Base-by-base conservation (phyloP, 2,329 filamentous ascomycete genomes). In the Aspergillus sergii region DNA sequence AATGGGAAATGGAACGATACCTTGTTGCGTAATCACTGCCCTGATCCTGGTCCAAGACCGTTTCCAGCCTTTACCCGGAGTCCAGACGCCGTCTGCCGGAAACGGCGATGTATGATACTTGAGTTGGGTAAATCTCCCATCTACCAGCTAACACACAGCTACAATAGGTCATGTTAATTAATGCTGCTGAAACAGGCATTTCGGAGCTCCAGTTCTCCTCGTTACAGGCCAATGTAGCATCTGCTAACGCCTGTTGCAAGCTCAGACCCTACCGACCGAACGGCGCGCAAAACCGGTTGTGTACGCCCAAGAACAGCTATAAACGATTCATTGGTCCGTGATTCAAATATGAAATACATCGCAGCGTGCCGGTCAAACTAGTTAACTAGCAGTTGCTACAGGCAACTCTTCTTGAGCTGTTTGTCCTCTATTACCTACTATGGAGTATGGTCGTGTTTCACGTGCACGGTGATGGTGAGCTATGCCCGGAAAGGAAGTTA, bases 261-360 rank as follows among this genome's bases (percentile, higher is more conserved):
- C 80, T 4, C 16, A 7, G 16, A 4, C 16, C 36, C 36, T 6
- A 19, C 16, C 19, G 19, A 4, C 39, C 39, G 3, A 19, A 23
- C n/a, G n/a, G 12, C 16, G 12, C 23, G 16, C n/a, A 19, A 10
- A n/a, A n/a, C 43, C 2, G n/a, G 39, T 19, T n/a, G 2, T 19
- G 6, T 0, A 41, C 16, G 3, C 39, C 39, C 7, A 41, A 41
- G 39, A 19, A 11, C 19, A 41, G 39, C 7, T n/a, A 10, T 41
- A 41, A n/a, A n/a, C 16, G 16, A n/a, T 9, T 4, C 39, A 41
- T n/a, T 8, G 2, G 9, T n/a, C 19, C 9, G 2, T 0, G 8
- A 41, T 4, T n/a, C 1, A 19, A 3, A 7, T 19, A 6, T 9
- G 8, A 0, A 3, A 41, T 41, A 10, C 19, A 8, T n/a, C n/a